Percentiles rank a stretch among this genome's conserved stretches.
Conservation (phyloP, 208 protist species). For the Acanthamoeba royreba region DNA sequence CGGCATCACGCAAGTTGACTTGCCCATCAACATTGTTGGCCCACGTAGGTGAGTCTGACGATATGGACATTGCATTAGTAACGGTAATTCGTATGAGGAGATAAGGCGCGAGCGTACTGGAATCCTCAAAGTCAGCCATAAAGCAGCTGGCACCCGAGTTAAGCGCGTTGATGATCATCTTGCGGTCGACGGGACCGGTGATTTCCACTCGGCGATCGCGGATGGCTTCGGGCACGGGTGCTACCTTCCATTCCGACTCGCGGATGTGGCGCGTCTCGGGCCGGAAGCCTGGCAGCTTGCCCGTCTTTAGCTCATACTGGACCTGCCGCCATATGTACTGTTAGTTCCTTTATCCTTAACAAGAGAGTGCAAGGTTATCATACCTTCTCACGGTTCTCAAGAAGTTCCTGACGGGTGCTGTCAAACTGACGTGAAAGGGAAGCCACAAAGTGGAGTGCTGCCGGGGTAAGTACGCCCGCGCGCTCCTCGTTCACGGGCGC, state of each 20-base stretch:
- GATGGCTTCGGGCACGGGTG: slow-evolving; percentile 61
- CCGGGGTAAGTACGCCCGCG: neutral
- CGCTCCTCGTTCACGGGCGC: neutral
- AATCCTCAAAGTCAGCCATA: slow-evolving; percentile 82
- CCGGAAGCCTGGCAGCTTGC: neutral
- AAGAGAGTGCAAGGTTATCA: no score
- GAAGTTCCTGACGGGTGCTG: no score
- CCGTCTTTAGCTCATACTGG: no score
- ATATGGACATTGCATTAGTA: neutral
- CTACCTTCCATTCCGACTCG: slow-evolving; percentile 55
- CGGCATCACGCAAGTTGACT: slow-evolving; percentile 74
- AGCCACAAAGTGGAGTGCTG: neutral
- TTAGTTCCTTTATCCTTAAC: no score
- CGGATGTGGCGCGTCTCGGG: slow-evolving; percentile 45
- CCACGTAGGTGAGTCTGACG: slow-evolving; percentile 69
- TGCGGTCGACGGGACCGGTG: slow-evolving; percentile 72
- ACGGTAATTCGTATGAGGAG: neutral
- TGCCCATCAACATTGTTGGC: slow-evolving; percentile 71
- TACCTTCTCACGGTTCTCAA: no score
- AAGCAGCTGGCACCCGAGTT: slow-evolving; percentile 76
- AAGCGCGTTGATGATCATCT: slow-evolving; percentile 82
- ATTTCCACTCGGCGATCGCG: slow-evolving; percentile 55
- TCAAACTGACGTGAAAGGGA: no score
- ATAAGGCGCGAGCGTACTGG: neutral
- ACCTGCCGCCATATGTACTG: no score